These are phyloP conservation scores for Mycena maculata DNA, from an alignment of 768 basidiomycete genomes.

Conservation along the genomic window DNA sequence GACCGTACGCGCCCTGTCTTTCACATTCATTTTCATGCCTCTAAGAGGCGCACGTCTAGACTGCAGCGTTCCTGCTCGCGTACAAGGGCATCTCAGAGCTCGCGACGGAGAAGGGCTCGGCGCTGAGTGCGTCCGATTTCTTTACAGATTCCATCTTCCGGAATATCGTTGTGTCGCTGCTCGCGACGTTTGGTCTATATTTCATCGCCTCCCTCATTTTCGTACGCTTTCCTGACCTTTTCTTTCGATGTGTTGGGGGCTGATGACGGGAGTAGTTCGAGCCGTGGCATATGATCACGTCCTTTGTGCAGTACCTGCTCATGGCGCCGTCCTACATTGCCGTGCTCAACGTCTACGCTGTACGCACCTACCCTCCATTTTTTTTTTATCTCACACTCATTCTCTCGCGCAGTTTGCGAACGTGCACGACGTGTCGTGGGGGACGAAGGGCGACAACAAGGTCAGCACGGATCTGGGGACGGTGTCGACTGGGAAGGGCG, in stretches of 20 bases:
- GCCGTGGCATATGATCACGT: slow-evolving; percentile 99
- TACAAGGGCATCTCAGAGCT: slow-evolving; percentile 82
- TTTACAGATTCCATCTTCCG: slow-evolving; percentile 86
- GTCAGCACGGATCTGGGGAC: slow-evolving; percentile 87
- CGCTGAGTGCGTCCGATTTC: slow-evolving; percentile 66
- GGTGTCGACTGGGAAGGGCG: slow-evolving; percentile 67
- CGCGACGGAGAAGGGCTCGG: slow-evolving; percentile 54
- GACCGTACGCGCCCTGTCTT: slow-evolving; percentile 67
- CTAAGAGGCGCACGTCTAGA: slow-evolving; percentile 50
- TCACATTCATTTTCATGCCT: not conserved
- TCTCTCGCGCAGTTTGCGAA: slow-evolving; percentile 74
- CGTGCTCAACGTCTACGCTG: slow-evolving; percentile 91
- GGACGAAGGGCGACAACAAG: slow-evolving; percentile 95
- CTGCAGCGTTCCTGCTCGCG: slow-evolving; percentile 84
- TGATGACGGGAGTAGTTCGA: slow-evolving; percentile 69
- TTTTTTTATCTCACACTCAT: slow-evolving; percentile 9
- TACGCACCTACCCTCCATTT: slow-evolving; percentile 44
- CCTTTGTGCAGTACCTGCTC: slow-evolving; percentile 91
- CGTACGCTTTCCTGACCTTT: slow-evolving; percentile 63
- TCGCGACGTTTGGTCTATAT: slow-evolving; percentile 93
- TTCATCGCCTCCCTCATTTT: slow-evolving; percentile 84
- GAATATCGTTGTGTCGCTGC: slow-evolving; percentile 86
- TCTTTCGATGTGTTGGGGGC: not conserved
- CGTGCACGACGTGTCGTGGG: slow-evolving; percentile 94
- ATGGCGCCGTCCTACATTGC: slow-evolving; percentile 95